phyloP scores from a whole-genome alignment of 148 eudicot genomes.

The Rhododendron kiyosumense region DNA sequence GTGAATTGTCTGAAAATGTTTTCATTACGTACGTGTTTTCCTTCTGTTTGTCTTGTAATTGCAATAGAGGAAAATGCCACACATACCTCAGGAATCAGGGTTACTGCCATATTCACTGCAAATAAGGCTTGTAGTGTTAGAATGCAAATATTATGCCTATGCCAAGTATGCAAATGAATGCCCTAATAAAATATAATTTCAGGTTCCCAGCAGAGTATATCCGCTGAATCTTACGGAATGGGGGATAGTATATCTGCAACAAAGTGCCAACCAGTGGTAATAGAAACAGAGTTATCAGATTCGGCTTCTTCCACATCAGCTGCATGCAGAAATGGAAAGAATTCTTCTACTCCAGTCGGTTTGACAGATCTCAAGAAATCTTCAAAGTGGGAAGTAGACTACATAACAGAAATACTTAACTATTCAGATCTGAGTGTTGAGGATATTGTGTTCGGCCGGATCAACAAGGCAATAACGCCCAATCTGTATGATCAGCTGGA shows the following conservation, averaged over 20 bases:
- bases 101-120: not conserved
- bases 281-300: conserved; percentile 43
- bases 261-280: conserved; percentile 29
- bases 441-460: conserved; percentile 39
- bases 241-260: conserved; percentile 29
- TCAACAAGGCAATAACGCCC: conserved; percentile 36
- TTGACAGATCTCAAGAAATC: conserved; percentile 27
- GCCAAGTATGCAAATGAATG: not conserved
- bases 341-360: conserved; percentile 16
- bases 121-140: not conserved
- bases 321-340: conserved; percentile 21
- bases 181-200: conserved; percentile 18
- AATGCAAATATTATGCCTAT: not conserved
- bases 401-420: conserved; percentile 46
- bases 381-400: conserved; percentile 59
- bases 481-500: conserved; percentile 57
- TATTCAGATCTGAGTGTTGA: conserved; percentile 36
- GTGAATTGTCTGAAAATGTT: not conserved
- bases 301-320: conserved; percentile 45
- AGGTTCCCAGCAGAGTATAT: conserved; percentile 44
- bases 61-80: not conserved
- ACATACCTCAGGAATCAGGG: not conserved
- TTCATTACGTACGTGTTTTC: not conserved
- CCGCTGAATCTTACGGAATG: conserved; percentile 34
- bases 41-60: not conserved